Evolutionary conservation across 306 rosid genomes (phyloP).

Genomic region (Quercus cerris): DNA sequence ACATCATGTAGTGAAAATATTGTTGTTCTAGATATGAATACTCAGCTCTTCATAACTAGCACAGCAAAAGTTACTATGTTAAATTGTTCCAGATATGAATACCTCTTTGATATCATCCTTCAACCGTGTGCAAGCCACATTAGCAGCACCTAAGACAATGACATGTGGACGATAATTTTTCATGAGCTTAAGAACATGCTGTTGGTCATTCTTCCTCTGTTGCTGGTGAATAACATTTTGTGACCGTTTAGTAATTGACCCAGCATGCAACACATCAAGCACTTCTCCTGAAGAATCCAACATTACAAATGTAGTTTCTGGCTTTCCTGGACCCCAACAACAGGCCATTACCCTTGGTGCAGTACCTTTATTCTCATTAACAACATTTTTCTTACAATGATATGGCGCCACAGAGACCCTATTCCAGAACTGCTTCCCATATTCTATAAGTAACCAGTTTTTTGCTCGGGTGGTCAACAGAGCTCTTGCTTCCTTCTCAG

Average conservation of each 20-base stretch:
- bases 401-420: slow-evolving; percentile 39
- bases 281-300: slow-evolving; percentile 38
- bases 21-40: too few relatives aligned
- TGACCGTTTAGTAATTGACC: slow-evolving; percentile 37
- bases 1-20: too few relatives aligned
- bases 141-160: slow-evolving; percentile 44
- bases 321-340: slow-evolving; percentile 50
- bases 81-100: background rate
- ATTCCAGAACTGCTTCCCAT: slow-evolving; percentile 42
- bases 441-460: slow-evolving; percentile 34
- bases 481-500: slow-evolving; percentile 45
- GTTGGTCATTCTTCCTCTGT: slow-evolving; percentile 37
- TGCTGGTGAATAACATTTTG: slow-evolving; percentile 38
- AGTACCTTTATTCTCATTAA: slow-evolving; percentile 7
- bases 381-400: slow-evolving; percentile 12
- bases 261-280: slow-evolving; percentile 45
- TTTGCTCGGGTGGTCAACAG: slow-evolving; percentile 36
- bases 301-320: slow-evolving; percentile 45
- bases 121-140: slow-evolving; percentile 32
- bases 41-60: too few relatives aligned
- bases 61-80: too few relatives aligned
- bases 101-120: slow-evolving; percentile 49
- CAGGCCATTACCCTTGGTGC: slow-evolving; percentile 36
- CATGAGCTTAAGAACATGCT: slow-evolving; percentile 36
- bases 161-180: slow-evolving; percentile 30